A percentile compares a stretch with the other conserved stretches of the same genome.
These are phyloP conservation scores for Pichia sp. DNA, from an alignment of 1,139 yeast species.

Conservation along the genomic window DNA sequence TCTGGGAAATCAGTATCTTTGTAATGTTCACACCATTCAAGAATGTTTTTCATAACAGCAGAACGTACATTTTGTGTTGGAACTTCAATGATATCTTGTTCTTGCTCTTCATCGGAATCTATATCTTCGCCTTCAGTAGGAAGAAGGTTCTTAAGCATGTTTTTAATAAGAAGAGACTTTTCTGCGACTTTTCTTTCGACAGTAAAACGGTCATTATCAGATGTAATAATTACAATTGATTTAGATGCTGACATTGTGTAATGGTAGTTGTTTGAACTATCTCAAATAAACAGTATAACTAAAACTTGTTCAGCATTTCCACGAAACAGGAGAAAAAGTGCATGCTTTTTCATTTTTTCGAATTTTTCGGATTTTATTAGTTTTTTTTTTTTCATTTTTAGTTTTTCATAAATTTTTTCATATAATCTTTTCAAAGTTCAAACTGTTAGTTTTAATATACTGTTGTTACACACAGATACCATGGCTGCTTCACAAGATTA, in stretches of 20 bases:
- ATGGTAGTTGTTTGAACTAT: no score
- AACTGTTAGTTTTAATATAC: not conserved
- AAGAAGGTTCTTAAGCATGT: conserved; percentile 78
- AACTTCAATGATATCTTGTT: conserved; percentile 55
- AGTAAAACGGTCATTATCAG: conserved; percentile 66
- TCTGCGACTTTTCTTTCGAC: conserved; percentile 85
- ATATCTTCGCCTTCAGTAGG: conserved; percentile 51
- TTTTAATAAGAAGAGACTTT: conserved; percentile 79
- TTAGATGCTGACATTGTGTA: conserved; percentile 21
- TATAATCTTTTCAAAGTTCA: not conserved
- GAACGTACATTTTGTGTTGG: conserved; percentile 90
- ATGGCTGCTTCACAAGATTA: conserved; percentile 9
- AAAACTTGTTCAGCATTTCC: no score
- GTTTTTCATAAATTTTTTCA: not conserved
- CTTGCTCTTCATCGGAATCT: conserved; percentile 38
- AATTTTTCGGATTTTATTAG: not conserved
- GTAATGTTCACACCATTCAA: conserved; percentile 98
- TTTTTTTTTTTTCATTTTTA: not conserved
- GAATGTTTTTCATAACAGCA: conserved; percentile 79
- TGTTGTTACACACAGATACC: not conserved
- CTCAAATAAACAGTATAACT: no score
- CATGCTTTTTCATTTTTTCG: not conserved
- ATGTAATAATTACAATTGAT: conserved; percentile 57
- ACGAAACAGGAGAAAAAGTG: not conserved
- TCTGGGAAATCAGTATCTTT: conserved; percentile 75